A percentile compares a stretch with the other conserved stretches of the same genome.
Conservation (phyloP, 225 moss, liverwort and hornwort genomes). For the Straminergon stramineum region DNA sequence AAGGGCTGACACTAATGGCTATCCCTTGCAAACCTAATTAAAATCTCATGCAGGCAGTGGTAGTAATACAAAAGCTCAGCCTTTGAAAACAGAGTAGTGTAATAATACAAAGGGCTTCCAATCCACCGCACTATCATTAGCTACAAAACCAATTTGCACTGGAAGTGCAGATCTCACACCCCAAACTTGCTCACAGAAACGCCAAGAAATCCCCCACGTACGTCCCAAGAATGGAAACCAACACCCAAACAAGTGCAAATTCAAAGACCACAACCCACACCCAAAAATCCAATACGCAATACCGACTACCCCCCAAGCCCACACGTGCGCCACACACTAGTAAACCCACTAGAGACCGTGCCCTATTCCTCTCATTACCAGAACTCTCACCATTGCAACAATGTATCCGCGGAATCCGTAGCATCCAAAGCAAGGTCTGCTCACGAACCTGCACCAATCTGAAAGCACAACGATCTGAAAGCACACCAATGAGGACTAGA, state of each 20-base stretch:
- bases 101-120: neutral
- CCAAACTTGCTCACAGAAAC: neutral
- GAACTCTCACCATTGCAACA: neutral
- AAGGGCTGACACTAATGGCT: neutral
- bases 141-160: neutral
- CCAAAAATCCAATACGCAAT: neutral
- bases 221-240: neutral
- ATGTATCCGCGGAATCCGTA: neutral
- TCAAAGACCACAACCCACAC: neutral
- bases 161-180: neutral
- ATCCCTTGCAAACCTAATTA: neutral
- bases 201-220: neutral
- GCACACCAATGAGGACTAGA: neutral
- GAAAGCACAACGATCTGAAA: neutral
- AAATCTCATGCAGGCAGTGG: neutral
- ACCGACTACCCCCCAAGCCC: neutral
- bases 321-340: neutral
- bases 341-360: neutral
- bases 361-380: neutral
- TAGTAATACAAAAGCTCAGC: neutral
- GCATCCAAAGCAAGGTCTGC: neutral
- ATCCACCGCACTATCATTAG: neutral
- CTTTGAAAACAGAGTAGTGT: neutral
- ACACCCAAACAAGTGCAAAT: neutral
- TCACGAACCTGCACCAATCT: neutral